Evolutionary conservation across 2,329 filamentous ascomycete genomes (phyloP).

Genomic region (Cytospora mali): DNA sequence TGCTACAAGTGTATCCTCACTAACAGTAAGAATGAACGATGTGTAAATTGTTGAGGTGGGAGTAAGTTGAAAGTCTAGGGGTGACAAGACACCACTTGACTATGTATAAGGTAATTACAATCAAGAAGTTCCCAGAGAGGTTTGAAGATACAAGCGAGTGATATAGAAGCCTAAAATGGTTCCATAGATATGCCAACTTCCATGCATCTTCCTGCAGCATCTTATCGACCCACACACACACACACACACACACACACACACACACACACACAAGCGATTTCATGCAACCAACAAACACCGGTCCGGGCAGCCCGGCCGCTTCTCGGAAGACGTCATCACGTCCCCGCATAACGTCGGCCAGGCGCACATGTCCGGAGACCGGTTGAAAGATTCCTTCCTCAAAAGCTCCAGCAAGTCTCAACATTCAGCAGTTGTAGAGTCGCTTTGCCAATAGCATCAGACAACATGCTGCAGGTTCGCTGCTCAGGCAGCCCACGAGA

Average conservation of each 20-base stretch:
- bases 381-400: not conserved
- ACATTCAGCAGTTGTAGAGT: too few species aligned
- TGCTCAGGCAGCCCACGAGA: constrained; percentile 24
- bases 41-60: too few species aligned
- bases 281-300: not conserved
- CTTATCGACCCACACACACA: not conserved
- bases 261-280: too few species aligned
- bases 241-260: too few species aligned
- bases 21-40: too few species aligned
- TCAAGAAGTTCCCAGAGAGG: not conserved
- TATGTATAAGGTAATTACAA: not conserved
- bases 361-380: not conserved
- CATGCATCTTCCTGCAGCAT: not conserved
- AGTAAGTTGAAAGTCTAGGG: too few species aligned
- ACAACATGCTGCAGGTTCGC: constrained; percentile 17
- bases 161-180: too few species aligned
- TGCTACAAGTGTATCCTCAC: too few species aligned
- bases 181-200: not conserved
- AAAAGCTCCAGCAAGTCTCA: too few species aligned
- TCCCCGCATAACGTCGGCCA: not conserved
- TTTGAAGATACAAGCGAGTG: not conserved
- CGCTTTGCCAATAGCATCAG: not conserved
- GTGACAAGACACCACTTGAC: too few species aligned
- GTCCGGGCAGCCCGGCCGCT: not conserved
- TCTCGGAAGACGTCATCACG: constrained; percentile 1